Base-by-base conservation (phyloP, 805 yeast species). In the Wickerhamomyces xylosicus region DNA sequence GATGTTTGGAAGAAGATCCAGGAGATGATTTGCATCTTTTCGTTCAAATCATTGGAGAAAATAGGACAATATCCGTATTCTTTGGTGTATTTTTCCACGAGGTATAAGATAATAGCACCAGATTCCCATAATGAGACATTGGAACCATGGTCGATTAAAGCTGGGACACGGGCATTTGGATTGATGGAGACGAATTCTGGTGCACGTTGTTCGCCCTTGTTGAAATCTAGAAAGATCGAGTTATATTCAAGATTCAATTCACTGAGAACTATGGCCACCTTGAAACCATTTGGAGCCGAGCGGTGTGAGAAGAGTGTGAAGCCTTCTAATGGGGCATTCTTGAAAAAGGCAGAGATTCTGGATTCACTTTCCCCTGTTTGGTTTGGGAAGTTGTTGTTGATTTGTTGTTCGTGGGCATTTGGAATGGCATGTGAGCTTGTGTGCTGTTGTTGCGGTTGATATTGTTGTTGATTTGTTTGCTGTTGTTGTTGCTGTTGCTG, bases 1-100 rank as follows among this genome's bases (percentile, higher is more conserved):
- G 94, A 82, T 3, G 96, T 86, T 62, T 89, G 97, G 67, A 89
- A 89, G 54, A 85, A 89, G 31, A 90, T 67, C 96, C 97, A 89
- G 6, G 87, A 75, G 43, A 77, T 71, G 41, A 89, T 85, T 57
- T 82, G 90, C 3, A 89, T 71, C 63, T 86, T 95, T 47, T 85
- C 95, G 13, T 74, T 67, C 38, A 81, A 57, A 53, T 80, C 81
- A 38, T 75, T 79, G 3, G 94, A 77, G 86, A 95, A 90, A 39
- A 86, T 71, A 9, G 84, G 68, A 50, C 90, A 82, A 7, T 84
- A 84, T 21, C 77, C 74, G 38, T 66, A 71, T 45, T 81, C 85
- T 48, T 71, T 72, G 25, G 73, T 59, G 47, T 71, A 72, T 52
- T 77, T 77, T 44, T 83, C 77, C 22, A 85, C 90, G 44, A 89